Base-by-base conservation (phyloP, 1,284 basidiomycete species). In the Athelia sp. region DNA sequence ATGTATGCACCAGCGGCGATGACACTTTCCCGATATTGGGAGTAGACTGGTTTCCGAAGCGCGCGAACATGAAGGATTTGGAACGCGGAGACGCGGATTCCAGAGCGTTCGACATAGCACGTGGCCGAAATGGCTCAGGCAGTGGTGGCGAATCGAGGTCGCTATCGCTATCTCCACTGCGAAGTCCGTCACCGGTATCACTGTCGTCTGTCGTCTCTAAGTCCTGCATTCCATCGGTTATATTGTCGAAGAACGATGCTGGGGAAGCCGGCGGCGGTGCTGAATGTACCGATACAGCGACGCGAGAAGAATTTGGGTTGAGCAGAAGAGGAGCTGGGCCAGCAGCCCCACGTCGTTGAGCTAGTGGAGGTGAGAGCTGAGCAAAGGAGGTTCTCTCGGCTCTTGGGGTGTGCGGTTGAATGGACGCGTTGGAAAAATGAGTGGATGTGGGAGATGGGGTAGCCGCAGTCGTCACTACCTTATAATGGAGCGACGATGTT, bases 391-490 rank as follows among this genome's bases (percentile, higher is more conserved):
- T 6, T n/a, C 8, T n/a, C 6, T 40, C n/a, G 9, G 19, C 19
- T 6, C n/a, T 6, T 40, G 36, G 36, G 6, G 81, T 76, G 0
- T 83, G 78, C 10, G 83, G 79, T 10, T 79, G 72, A 10, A 74
- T 69, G 23, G 79, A 78, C n/a, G 77, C 75, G 52, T 78, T 80
- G 35, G 76, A 79, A 45, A 77, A 71, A 45, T 73, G 69, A 9
- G 73, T 65, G 48, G 69, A 61, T 24, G 69, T 61, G 38, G 70
- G 68, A 55, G 62, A 31, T 55, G 58, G 31, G 15, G 36, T 23
- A 21, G 46, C 43, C 29, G 32, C 38, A 36, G 36, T 42, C 32
- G 43, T 43, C n/a, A 52, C 23, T 24, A 40, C 43, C 31, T 42
- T 47, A n/a, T 60, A 54, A 42, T 55, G 59, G 58, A 55, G 57